phyloP scores from a whole-genome alignment of 768 basidiomycete genomes.

The Tremella fuciformis region DNA sequence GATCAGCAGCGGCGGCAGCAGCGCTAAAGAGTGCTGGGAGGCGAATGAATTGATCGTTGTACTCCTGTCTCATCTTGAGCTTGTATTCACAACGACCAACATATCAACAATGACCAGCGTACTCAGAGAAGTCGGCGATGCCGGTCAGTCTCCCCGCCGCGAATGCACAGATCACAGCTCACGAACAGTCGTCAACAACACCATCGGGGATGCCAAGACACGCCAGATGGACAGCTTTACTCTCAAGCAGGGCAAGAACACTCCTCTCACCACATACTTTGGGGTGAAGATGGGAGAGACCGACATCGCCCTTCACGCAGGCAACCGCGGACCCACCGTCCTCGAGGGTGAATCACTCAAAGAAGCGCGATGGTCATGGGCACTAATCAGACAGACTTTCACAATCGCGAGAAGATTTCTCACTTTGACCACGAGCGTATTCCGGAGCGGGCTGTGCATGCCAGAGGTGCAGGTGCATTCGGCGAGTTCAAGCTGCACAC shows the following conservation, averaged over 20 bases:
- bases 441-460: slow-evolving; percentile 66
- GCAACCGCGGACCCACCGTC: slow-evolving; percentile 63
- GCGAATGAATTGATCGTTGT: no score
- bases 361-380: slow-evolving; percentile 5
- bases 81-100: neutral
- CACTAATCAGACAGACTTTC: slow-evolving; percentile 54
- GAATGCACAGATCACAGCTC: no score
- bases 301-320: slow-evolving; percentile 50
- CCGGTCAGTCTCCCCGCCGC: neutral
- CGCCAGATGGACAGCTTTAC: slow-evolving; percentile 45
- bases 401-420: slow-evolving; percentile 69
- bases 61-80: no score
- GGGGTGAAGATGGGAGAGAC: slow-evolving; percentile 50
- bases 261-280: slow-evolving; percentile 48
- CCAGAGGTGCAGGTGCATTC: slow-evolving; percentile 60
- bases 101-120: neutral
- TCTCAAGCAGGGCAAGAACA: slow-evolving; percentile 25
- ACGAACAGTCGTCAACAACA: slow-evolving; percentile 38
- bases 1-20: no score
- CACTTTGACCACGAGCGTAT: slow-evolving; percentile 86
- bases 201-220: slow-evolving; percentile 49
- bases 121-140: slow-evolving; percentile 2
- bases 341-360: slow-evolving; percentile 53
- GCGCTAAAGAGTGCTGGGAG: no score
- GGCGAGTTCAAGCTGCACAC: slow-evolving; percentile 77